phyloP scores from a whole-genome alignment of 129 eudicot species.

The Flaveria sonorensis region DNA sequence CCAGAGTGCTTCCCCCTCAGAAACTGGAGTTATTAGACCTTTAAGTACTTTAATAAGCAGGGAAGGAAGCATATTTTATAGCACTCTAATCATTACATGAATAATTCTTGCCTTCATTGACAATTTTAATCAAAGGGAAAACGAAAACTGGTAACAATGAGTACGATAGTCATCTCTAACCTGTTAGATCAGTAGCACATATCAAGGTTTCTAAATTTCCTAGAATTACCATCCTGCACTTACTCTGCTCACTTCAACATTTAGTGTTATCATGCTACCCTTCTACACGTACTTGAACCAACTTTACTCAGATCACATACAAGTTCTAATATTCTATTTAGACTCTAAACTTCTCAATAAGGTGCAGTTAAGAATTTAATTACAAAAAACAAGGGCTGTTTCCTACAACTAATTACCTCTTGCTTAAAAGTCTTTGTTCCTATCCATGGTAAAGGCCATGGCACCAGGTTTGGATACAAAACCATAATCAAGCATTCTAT shows the following conservation, averaged over 20 bases:
- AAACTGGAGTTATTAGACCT: background rate
- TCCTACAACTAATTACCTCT: constrained; percentile 13
- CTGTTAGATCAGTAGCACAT: background rate
- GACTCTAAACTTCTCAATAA: background rate
- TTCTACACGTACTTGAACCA: background rate
- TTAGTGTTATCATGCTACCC: background rate
- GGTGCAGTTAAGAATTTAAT: background rate
- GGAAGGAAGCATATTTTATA: background rate
- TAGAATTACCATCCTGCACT: no score
- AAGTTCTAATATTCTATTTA: background rate
- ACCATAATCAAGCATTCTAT: background rate
- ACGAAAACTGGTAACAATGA: background rate
- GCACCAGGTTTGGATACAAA: background rate
- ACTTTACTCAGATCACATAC: constrained; percentile 4
- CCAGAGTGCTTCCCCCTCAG: no score
- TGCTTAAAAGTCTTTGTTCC: background rate
- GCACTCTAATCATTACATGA: background rate
- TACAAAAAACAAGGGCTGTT: background rate
- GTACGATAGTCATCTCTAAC: no score
- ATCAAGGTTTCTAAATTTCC: background rate
- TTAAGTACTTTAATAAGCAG: background rate
- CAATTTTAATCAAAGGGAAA: background rate
- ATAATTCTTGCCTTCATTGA: background rate
- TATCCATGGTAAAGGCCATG: background rate
- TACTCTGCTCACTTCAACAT: background rate